Conservation (phyloP, 768 basidiomycete species). For the Mycena metata region DNA sequence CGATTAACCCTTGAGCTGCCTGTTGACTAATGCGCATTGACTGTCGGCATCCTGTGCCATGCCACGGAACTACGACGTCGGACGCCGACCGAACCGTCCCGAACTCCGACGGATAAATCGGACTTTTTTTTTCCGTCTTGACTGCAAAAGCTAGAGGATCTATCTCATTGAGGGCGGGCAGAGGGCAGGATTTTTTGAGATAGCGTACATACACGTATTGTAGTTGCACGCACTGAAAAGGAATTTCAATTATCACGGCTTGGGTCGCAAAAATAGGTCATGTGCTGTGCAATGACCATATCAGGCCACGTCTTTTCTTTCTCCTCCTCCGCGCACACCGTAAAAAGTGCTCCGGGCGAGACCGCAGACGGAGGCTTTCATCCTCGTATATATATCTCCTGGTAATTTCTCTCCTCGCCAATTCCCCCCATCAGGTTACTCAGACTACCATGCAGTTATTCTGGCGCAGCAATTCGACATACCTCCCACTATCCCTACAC, state of each 20-base stretch:
- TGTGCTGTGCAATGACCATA: conserved; percentile 21
- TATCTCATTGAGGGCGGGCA: too few species aligned
- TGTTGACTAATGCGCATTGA: conserved; percentile 6
- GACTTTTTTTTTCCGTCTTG: background rate
- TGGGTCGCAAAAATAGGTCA: background rate
- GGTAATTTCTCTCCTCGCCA: background rate
- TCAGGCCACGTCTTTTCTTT: conserved; percentile 29
- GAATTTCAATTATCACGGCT: background rate
- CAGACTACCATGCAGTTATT: conserved; percentile 8
- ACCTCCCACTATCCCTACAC: background rate
- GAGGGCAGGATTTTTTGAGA: too few species aligned
- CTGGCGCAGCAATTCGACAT: too few species aligned
- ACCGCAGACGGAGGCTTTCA: conserved; percentile 14
- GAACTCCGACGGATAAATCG: background rate
- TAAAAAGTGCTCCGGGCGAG: conserved; percentile 7
- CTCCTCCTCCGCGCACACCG: background rate
- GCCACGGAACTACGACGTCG: too few species aligned
- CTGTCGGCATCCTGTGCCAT: background rate
- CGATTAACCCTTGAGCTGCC: conserved; percentile 53
- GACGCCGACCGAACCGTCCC: too few species aligned
- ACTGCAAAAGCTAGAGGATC: too few species aligned
- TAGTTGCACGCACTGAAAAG: too few species aligned
- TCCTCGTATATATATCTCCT: conserved; percentile 6
- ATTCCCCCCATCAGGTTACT: background rate
- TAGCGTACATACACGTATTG: too few species aligned